Percentiles rank a stretch among this genome's conserved stretches.
phyloP scores from a whole-genome alignment of 1,139 yeast species.

The Blastobotrys indianensis region DNA sequence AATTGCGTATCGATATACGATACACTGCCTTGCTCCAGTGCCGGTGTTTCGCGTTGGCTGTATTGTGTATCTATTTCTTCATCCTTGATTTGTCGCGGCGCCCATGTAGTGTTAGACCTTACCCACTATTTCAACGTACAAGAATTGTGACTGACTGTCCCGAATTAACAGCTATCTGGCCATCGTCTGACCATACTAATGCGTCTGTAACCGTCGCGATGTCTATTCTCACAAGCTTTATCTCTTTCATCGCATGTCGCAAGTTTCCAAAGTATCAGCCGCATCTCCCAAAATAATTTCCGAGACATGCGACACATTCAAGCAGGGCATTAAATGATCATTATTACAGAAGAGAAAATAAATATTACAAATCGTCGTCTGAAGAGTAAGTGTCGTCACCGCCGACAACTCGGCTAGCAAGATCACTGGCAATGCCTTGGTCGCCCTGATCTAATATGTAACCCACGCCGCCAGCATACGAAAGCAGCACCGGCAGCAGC shows the following conservation, averaged over 20 bases:
- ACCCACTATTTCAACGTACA: conserved; percentile 10
- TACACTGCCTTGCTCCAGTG: conserved; percentile 2
- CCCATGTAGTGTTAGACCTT: neutral
- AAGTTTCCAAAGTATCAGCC: neutral
- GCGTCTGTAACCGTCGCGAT: conserved; percentile 20
- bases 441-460: conserved; percentile 37
- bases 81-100: conserved; percentile 9
- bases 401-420: conserved; percentile 26
- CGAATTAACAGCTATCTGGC: conserved; percentile 19
- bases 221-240: conserved; percentile 19
- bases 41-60: conserved; percentile 10
- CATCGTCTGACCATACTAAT: conserved; percentile 24
- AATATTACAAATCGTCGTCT: conserved; percentile 7
- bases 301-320: neutral
- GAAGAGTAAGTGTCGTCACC: conserved; percentile 8
- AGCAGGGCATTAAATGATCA: neutral
- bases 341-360: neutral
- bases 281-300: too few species aligned
- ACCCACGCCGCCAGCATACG: conserved; percentile 57
- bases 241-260: conserved; percentile 13
- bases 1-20: neutral
- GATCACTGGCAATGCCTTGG: conserved; percentile 29
- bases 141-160: conserved; percentile 17
- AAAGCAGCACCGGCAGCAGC: conserved; percentile 67
- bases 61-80: conserved; percentile 15